Evolutionary conservation across 495 filamentous ascomycete species (phyloP).

Genomic region (Lophiotrema nucula): DNA sequence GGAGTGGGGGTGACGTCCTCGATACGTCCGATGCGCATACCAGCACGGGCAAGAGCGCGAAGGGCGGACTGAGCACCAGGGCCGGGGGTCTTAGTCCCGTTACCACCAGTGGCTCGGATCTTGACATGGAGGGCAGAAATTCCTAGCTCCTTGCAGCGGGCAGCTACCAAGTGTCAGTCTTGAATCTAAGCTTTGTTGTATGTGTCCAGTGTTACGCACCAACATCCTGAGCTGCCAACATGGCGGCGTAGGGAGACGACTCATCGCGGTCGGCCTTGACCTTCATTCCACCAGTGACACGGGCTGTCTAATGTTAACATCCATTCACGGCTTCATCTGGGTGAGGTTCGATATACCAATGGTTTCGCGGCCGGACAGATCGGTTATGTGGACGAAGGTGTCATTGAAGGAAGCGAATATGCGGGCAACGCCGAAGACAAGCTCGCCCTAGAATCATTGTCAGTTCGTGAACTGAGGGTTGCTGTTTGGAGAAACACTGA

Average conservation of each 20-base stretch:
- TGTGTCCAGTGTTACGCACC: conserved; percentile 50
- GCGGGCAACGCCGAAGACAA: conserved; percentile 97
- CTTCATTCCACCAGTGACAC: conserved; percentile 99
- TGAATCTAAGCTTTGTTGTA: conserved; percentile 44
- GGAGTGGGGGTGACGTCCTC: conserved; percentile 99
- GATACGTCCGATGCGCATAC: conserved; percentile 99
- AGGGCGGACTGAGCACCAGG: conserved; percentile 98
- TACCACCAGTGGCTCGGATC: conserved; percentile 99
- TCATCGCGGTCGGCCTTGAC: conserved; percentile 99
- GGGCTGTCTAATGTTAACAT: no score
- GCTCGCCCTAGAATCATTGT: conserved; percentile 64
- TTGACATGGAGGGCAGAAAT: conserved; percentile 99
- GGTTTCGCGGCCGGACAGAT: conserved; percentile 98
- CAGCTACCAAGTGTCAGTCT: conserved; percentile 91
- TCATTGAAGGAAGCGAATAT: conserved; percentile 99
- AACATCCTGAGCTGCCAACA: conserved; percentile 98
- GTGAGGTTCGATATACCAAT: no score
- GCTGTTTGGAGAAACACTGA: conserved; percentile 46
- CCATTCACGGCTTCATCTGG: no score
- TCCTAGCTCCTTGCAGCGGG: conserved; percentile 98
- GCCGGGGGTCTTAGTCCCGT: conserved; percentile 99
- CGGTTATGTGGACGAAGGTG: conserved; percentile 98
- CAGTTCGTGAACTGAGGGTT: conserved; percentile 1
- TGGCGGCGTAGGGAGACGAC: conserved; percentile 98
- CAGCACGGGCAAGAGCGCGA: conserved; percentile 94